These are phyloP conservation scores for Pseudogymnoascus sp. DNA, from an alignment of 2,329 filamentous ascomycete genomes.

Conservation along the genomic window DNA sequence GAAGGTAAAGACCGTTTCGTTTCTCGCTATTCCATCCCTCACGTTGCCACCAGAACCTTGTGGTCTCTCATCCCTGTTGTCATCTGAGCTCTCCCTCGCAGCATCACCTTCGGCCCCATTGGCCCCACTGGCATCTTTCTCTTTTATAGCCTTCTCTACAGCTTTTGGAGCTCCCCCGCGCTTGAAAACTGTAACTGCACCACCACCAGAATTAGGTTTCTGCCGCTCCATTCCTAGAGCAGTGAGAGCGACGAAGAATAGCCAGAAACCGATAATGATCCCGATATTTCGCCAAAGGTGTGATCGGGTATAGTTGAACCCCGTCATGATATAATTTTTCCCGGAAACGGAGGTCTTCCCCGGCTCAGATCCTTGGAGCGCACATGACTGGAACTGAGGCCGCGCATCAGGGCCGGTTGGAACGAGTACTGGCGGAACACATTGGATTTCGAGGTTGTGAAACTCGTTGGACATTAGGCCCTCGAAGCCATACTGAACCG, in stretches of 20 bases:
- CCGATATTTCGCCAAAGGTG: constrained; percentile 56
- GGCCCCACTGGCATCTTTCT: constrained; percentile 30
- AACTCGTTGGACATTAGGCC: constrained; percentile 80
- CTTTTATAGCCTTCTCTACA: constrained; percentile 44
- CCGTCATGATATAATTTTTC: constrained; percentile 45
- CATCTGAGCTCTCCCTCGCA: constrained; percentile 18
- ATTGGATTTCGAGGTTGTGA: constrained; percentile 44
- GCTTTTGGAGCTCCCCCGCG: constrained; percentile 53
- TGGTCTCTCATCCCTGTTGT: constrained; percentile 19
- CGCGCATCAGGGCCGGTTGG: constrained; percentile 38
- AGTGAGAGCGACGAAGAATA: constrained; percentile 40
- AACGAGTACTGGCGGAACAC: constrained; percentile 40
- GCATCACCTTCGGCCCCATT: constrained; percentile 21
- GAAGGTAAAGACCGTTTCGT: constrained; percentile 51
- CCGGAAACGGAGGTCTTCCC: constrained; percentile 46
- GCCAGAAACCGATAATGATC: constrained; percentile 42
- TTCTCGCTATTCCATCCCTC: constrained; percentile 46
- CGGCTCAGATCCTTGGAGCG: constrained; percentile 47
- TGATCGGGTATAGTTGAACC: constrained; percentile 45
- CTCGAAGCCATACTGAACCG: constrained; percentile 59
- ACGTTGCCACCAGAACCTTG: constrained; percentile 27
- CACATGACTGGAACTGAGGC: constrained; percentile 45
- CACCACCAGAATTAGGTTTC: constrained; percentile 53
- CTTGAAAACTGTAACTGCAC: constrained; percentile 54
- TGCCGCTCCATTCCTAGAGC: constrained; percentile 35